Conservation (phyloP, 2,329 filamentous ascomycete species). For the Fusarium albosuccineum region DNA sequence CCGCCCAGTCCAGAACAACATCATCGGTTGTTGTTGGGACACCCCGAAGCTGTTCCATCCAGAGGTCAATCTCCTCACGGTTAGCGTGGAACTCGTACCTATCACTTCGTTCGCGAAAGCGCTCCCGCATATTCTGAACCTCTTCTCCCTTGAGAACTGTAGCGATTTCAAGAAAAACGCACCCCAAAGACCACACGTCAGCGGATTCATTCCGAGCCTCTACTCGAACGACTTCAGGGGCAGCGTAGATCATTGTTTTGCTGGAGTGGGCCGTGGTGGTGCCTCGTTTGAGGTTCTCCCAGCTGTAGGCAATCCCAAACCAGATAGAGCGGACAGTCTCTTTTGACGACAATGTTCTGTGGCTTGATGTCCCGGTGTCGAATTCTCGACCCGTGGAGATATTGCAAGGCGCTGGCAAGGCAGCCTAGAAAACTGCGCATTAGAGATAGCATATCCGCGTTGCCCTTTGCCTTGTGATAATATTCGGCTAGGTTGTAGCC, state of each 20-base stretch:
- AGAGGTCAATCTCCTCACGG: not conserved
- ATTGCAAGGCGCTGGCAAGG: not conserved
- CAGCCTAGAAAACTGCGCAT: not conserved
- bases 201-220: not conserved
- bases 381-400: slow-evolving; percentile 4
- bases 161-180: slow-evolving; percentile 4
- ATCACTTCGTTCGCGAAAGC: not conserved
- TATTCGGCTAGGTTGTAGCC: no score
- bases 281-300: no score
- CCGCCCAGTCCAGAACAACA: not conserved
- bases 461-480: no score
- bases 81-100: no score
- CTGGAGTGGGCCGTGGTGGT: no score
- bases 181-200: slow-evolving; percentile 1
- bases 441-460: no score
- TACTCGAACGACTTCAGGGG: not conserved
- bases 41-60: not conserved
- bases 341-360: not conserved
- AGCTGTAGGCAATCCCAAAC: not conserved
- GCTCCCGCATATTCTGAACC: not conserved
- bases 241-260: not conserved
- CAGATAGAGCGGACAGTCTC: not conserved
- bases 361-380: slow-evolving; percentile 9
- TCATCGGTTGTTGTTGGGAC: not conserved
- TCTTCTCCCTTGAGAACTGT: not conserved